phyloP scores from a whole-genome alignment of 495 filamentous ascomycete genomes.

The Parachaetomium inaequale region DNA sequence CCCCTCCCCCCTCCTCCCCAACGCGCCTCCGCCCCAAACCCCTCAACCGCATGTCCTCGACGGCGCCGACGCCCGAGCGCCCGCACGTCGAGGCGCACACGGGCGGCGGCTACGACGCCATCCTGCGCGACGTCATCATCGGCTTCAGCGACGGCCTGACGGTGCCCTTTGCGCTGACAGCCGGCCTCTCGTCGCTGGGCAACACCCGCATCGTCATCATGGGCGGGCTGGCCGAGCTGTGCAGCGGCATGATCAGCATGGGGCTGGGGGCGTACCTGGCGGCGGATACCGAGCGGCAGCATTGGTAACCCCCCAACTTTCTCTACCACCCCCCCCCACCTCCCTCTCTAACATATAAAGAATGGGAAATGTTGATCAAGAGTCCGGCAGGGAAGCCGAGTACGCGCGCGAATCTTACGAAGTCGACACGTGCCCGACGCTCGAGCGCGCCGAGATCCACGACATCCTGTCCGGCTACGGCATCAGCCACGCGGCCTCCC shows the following conservation, averaged over 20 bases:
- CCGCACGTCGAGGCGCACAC: conserved; percentile 11
- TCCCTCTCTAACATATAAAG: not conserved
- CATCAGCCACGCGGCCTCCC: conserved; percentile 29
- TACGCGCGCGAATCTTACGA: conserved; percentile 42
- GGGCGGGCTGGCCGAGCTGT: conserved; percentile 63
- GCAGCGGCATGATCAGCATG: conserved; percentile 62
- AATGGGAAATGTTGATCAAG: conserved; percentile 21
- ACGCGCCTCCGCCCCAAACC: conserved; percentile 2
- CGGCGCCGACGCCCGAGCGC: not conserved
- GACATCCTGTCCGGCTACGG: conserved; percentile 45
- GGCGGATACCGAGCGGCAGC: conserved; percentile 41
- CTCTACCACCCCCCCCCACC: not conserved
- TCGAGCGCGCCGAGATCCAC: conserved; percentile 43
- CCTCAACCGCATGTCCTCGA: conserved; percentile 9
- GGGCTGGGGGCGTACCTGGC: conserved; percentile 60
- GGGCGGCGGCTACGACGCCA: conserved; percentile 20
- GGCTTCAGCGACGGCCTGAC: conserved; percentile 59
- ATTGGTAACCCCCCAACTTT: not conserved
- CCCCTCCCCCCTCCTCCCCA: not conserved
- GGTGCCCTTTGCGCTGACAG: conserved; percentile 59
- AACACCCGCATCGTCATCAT: conserved; percentile 57
- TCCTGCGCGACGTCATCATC: conserved; percentile 49
- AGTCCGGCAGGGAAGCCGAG: conserved; percentile 47
- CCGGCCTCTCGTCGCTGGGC: conserved; percentile 54
- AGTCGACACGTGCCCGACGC: conserved; percentile 38